These are phyloP conservation scores for Populus ilicifolia DNA, from an alignment of 345 rosid genomes.

Conservation along the genomic window DNA sequence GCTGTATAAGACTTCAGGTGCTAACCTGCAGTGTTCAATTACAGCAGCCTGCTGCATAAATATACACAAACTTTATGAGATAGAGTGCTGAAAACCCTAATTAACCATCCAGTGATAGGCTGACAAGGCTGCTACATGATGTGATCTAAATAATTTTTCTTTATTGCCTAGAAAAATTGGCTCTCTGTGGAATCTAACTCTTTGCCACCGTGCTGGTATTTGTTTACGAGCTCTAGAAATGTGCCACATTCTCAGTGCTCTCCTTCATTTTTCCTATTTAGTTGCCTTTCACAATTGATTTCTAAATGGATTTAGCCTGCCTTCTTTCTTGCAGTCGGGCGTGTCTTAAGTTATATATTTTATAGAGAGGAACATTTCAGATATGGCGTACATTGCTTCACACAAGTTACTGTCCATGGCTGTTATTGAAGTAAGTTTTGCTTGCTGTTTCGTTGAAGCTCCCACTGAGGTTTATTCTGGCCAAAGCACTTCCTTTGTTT, in stretches of 20 bases:
- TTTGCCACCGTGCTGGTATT: background rate
- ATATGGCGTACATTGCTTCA: conserved; percentile 64
- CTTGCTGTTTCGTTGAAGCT: background rate
- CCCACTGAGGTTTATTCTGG: background rate
- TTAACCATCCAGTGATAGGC: background rate
- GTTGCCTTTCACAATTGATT: background rate
- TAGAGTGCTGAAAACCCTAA: background rate
- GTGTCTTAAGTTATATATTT: conserved; percentile 79
- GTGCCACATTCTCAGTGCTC: background rate
- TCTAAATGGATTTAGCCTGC: background rate
- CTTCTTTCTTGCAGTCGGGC: conserved; percentile 59
- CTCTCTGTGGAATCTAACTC: background rate
- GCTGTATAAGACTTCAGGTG: background rate
- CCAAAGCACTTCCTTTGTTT: background rate
- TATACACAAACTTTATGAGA: background rate
- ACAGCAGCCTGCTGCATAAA: no score
- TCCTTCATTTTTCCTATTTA: background rate
- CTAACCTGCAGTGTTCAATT: background rate
- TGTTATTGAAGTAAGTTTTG: conserved; percentile 62
- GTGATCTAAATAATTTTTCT: background rate
- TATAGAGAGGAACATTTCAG: conserved; percentile 63
- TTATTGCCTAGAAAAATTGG: background rate
- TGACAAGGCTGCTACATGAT: background rate
- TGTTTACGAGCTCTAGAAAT: background rate
- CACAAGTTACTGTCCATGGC: conserved; percentile 83